Evolutionary conservation across 305 asterid genomes (phyloP), one percentile per base, ranked within the genome.

Genomic region (Fraxinus floribunda): DNA sequence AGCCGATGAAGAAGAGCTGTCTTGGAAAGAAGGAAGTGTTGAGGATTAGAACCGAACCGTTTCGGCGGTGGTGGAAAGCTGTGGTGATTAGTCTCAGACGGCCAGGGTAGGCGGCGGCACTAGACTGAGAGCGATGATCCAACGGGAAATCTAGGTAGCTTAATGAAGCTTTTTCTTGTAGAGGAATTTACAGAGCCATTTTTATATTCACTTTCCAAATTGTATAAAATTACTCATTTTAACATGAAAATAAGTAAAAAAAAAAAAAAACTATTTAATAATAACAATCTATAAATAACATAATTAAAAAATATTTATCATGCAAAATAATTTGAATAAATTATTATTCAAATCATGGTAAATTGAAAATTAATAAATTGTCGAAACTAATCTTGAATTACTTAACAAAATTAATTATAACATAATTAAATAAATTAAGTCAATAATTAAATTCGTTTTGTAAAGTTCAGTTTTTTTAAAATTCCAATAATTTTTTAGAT

Each of bases 121-220:
- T 29, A 29, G 38, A 68, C 34, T 64, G 72, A 64, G 75, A 68
- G 75, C 74, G n/a, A 68, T 16, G 75, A 64, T 64, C 72, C 72
- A 8, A 64, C 29, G 32, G 72, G n/a, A 62, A 62, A 18, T 22
- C 72, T 62, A 20, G 34, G 30, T 22, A 62, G 74, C 11, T 10
- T 1, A 10, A 66, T 7, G 29, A 49, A 13, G 74, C 36, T 10
- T 26, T 68, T 68, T 24, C 75, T 29, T 68, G 20, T 1, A 20
- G 75, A 29, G 75, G 18, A 68, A 68, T 68, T 68, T 68, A 64
- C 35, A 11, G 39, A 11, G 75, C 18, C 35, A 66, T 26, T 26
- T 66, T 66, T 7, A 66, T 76, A 11, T 4, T 76, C 34, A 41
- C 20, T 49, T 49, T 15, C 60, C 60, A 15, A 49, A 49, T 15